Conservation (phyloP, 2,329 filamentous ascomycete genomes). For the Scleromitrula shiraiana region DNA sequence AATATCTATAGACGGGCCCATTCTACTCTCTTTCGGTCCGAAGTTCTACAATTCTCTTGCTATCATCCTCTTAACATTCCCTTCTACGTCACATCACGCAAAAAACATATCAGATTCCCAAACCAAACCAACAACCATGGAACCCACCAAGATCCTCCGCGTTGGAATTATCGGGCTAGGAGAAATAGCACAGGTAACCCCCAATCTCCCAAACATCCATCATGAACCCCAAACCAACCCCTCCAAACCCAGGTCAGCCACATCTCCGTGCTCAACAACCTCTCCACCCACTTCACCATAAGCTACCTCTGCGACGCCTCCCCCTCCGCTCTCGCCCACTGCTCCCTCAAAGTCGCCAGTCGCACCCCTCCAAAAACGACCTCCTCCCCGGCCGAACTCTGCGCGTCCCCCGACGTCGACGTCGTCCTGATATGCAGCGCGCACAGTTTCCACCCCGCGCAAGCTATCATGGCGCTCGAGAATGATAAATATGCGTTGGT, state of each 20-base stretch:
- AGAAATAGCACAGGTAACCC: slow-evolving; percentile 36
- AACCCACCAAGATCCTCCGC: slow-evolving; percentile 8
- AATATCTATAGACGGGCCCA: no score
- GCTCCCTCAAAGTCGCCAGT: slow-evolving; percentile 23
- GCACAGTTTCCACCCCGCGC: slow-evolving; percentile 46
- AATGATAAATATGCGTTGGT: slow-evolving; percentile 49
- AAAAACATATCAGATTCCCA: no score
- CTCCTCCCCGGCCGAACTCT: slow-evolving; percentile 5
- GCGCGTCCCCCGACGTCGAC: slow-evolving; percentile 13
- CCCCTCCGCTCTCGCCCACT: slow-evolving; percentile 34
- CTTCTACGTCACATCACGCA: no score
- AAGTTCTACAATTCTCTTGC: no score
- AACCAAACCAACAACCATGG: no score
- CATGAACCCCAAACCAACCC: neutral
- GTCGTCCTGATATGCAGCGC: slow-evolving; percentile 41
- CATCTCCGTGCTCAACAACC: slow-evolving; percentile 37
- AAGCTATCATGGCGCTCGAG: slow-evolving; percentile 43
- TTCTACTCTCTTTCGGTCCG: no score
- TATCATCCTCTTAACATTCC: no score
- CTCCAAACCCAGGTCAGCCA: slow-evolving; percentile 33
- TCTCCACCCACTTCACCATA: slow-evolving; percentile 27
- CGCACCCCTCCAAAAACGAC: slow-evolving; percentile 24
- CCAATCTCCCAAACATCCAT: neutral
- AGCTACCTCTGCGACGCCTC: slow-evolving; percentile 33
- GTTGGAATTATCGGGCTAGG: slow-evolving; percentile 34